phyloP scores from a whole-genome alignment of 2,329 filamentous ascomycete species.

The Pseudocercospora musae region DNA sequence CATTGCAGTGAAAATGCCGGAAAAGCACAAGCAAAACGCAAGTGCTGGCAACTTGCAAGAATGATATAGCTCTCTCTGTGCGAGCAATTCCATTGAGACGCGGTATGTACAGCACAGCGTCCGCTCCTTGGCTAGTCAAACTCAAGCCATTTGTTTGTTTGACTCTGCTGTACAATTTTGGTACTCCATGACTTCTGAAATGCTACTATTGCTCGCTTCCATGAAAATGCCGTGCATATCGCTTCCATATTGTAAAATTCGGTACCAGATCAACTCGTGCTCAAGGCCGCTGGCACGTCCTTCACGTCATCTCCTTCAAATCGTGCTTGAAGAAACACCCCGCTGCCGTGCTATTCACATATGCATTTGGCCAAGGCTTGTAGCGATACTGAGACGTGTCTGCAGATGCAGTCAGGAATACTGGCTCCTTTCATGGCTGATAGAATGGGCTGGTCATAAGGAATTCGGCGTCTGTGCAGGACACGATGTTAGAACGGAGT shows the following conservation, averaged over 20 bases:
- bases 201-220: not conserved
- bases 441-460: conserved; percentile 27
- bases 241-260: too few relatives aligned
- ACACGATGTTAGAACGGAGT: conserved; percentile 14
- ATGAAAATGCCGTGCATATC: too few relatives aligned
- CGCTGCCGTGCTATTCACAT: conserved; percentile 17
- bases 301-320: not conserved
- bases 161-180: not conserved
- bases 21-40: too few relatives aligned
- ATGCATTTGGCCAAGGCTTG: conserved; percentile 21
- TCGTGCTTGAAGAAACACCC: conserved; percentile 25
- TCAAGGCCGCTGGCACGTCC: too few relatives aligned
- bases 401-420: conserved; percentile 15
- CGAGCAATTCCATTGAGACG: not conserved
- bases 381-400: conserved; percentile 10
- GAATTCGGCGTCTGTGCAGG: conserved; percentile 24
- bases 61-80: not conserved
- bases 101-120: not conserved
- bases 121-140: not conserved
- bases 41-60: too few relatives aligned
- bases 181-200: not conserved
- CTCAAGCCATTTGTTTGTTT: too few relatives aligned
- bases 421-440: conserved; percentile 15
- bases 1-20: too few relatives aligned
- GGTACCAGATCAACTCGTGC: not conserved